Percentiles rank a stretch among this genome's conserved stretches.
These are phyloP conservation scores for Ascomycota sp. DNA, from an alignment of 2,329 filamentous ascomycete genomes.

Conservation along the genomic window DNA sequence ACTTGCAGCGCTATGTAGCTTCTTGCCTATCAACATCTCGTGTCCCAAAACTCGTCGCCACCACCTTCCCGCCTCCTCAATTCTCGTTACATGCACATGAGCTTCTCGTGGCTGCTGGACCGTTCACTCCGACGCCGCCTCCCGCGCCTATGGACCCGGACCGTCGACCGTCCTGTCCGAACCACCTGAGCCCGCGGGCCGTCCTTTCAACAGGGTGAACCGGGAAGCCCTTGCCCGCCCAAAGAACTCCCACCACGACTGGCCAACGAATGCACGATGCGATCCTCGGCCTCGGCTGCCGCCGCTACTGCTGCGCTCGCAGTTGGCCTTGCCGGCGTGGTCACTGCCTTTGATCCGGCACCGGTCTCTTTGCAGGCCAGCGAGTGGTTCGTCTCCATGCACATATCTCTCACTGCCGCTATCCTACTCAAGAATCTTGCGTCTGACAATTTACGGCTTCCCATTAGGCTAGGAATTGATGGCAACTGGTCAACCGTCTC, in stretches of 20 bases:
- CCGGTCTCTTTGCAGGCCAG: slow-evolving; percentile 6
- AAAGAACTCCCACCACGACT: neutral
- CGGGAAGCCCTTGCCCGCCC: neutral
- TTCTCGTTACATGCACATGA: neutral
- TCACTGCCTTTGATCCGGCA: slow-evolving; percentile 2
- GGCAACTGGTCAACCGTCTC: slow-evolving; percentile 51
- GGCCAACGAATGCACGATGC: slow-evolving; percentile 3
- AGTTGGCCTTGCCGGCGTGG: slow-evolving; percentile 1
- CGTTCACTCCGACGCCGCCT: neutral
- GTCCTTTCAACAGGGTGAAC: neutral
- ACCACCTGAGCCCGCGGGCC: neutral
- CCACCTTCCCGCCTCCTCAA: neutral
- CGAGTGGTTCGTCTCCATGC: slow-evolving; percentile 6
- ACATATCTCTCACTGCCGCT: neutral
- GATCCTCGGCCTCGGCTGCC: slow-evolving; percentile 1
- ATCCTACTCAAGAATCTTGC: neutral
- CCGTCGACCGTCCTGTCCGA: neutral
- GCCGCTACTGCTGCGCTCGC: slow-evolving; percentile 2
- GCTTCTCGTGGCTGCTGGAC: neutral
- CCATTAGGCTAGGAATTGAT: slow-evolving; percentile 35
- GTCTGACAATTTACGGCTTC: neutral
- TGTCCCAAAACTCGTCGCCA: neutral
- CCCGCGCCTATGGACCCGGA: slow-evolving; percentile 1
- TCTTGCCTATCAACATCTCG: neutral
- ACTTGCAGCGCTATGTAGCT: too few relatives aligned